Evolutionary conservation across 2,329 filamentous ascomycete species (phyloP).

Genomic region (Xylariaceae sp.): DNA sequence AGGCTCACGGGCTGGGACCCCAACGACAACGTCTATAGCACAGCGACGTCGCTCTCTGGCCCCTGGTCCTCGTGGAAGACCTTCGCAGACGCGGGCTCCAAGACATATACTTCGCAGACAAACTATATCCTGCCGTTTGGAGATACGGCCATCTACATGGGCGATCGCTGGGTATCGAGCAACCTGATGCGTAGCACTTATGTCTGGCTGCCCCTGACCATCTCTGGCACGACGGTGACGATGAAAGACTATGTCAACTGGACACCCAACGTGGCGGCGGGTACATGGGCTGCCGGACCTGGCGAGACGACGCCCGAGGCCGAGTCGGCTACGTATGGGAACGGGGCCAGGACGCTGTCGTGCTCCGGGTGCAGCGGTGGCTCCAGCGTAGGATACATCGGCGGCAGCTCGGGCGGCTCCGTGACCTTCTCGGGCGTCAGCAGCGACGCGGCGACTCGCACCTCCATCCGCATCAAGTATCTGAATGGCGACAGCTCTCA

Average conservation of each 20-base stretch:
- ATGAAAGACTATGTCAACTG: conserved; percentile 51
- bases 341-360: conserved; percentile 39
- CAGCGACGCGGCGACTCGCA: conserved; percentile 38
- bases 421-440: conserved; percentile 43
- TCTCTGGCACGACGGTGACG: conserved; percentile 46
- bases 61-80: conserved; percentile 57
- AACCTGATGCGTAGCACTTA: conserved; percentile 59
- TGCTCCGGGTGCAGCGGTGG: conserved; percentile 49
- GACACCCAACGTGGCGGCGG: conserved; percentile 41
- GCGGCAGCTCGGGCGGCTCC: conserved; percentile 41
- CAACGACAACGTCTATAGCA: conserved; percentile 61
- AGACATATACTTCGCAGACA: conserved; percentile 56
- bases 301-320: conserved; percentile 46
- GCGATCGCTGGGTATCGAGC: conserved; percentile 59
- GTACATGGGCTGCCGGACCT: conserved; percentile 40
- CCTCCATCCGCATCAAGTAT: conserved; percentile 51
- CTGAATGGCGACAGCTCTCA: conserved; percentile 49
- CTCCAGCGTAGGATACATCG: conserved; percentile 49
- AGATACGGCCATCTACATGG: conserved; percentile 52
- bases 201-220: conserved; percentile 56
- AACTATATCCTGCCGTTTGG: conserved; percentile 49
- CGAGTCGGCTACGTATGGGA: conserved; percentile 41
- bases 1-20: conserved; percentile 52
- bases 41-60: conserved; percentile 49
- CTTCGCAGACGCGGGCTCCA: conserved; percentile 51